Percentiles rank a stretch among this genome's conserved stretches.
Evolutionary conservation across 108 stramenopile genomes (phyloP).

Genomic region (Aureococcus anophagefferens): DNA sequence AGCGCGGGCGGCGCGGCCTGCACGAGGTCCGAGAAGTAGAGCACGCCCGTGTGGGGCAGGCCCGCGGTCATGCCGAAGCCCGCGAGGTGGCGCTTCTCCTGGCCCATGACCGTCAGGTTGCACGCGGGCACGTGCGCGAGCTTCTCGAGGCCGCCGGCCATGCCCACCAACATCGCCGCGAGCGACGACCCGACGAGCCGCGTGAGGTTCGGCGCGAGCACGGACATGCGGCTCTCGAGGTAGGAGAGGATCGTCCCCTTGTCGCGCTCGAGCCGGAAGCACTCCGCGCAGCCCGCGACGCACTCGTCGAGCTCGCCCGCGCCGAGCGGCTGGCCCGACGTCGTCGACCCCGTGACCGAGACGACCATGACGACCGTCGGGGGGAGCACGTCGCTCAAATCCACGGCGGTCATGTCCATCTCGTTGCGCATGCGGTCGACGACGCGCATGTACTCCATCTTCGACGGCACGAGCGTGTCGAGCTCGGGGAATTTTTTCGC

Average conservation of each 20-base stretch:
- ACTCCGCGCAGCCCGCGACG: conserved; percentile 23
- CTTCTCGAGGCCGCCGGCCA: conserved; percentile 80
- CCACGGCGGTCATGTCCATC: conserved; percentile 21
- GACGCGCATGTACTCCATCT: conserved; percentile 29
- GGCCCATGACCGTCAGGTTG: conserved; percentile 66
- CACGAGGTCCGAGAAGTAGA: conserved; percentile 73
- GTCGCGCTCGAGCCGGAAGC: conserved; percentile 4
- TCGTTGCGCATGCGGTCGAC: conserved; percentile 46
- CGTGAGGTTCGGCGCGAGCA: conserved; percentile 47
- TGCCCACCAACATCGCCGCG: conserved; percentile 70
- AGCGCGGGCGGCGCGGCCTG: conserved; percentile 49
- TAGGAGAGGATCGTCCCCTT: neutral
- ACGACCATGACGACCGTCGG: conserved; percentile 45
- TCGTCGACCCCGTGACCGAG: conserved; percentile 44
- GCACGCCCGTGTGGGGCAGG: conserved; percentile 56
- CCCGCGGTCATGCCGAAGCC: conserved; percentile 27
- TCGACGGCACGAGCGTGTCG: conserved; percentile 39
- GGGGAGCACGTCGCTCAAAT: conserved; percentile 17
- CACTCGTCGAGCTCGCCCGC: conserved; percentile 18
- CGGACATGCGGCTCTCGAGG: conserved; percentile 14
- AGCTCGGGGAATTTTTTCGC: conserved; percentile 48
- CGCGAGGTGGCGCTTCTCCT: conserved; percentile 20
- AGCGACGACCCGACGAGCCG: conserved; percentile 70
- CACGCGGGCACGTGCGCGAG: conserved; percentile 68
- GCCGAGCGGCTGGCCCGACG: conserved; percentile 12